phyloP scores from a whole-genome alignment of 1,284 basidiomycete species.

The Singerocomus inundabilis region DNA sequence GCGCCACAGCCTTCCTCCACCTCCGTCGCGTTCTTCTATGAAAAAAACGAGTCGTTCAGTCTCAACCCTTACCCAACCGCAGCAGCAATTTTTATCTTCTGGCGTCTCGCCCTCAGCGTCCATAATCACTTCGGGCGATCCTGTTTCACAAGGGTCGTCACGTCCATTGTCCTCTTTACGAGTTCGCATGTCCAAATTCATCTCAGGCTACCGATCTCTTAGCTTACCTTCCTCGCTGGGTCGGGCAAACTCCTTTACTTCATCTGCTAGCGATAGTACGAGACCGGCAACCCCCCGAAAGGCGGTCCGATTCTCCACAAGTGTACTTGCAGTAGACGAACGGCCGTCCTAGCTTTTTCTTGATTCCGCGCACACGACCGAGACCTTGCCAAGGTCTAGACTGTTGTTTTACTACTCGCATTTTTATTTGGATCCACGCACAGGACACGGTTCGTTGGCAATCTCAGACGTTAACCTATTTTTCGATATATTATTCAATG shows the following conservation, averaged over 20 bases:
- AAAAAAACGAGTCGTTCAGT: conserved; percentile 46
- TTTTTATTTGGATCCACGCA: conserved; percentile 25
- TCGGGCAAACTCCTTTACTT: conserved; percentile 34
- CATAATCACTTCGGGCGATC: conserved; percentile 43
- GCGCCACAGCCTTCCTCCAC: conserved; percentile 45
- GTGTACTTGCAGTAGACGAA: conserved; percentile 33
- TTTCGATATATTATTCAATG: conserved; percentile 31
- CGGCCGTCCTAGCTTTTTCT: conserved; percentile 10
- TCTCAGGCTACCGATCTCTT: conserved; percentile 42
- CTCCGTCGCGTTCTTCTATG: conserved; percentile 56
- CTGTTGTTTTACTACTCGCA: conserved; percentile 25
- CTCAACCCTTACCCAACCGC: conserved; percentile 35
- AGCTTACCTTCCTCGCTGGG: conserved; percentile 38
- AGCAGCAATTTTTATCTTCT: conserved; percentile 35
- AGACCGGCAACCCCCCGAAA: conserved; percentile 45
- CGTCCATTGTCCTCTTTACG: conserved; percentile 43
- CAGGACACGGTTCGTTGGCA: conserved; percentile 19
- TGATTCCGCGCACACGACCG: conserved; percentile 4
- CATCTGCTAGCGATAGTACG: conserved; percentile 39
- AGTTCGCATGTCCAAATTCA: conserved; percentile 50
- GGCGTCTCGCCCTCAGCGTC: conserved; percentile 49
- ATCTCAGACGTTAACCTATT: conserved; percentile 24
- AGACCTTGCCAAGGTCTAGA: conserved; percentile 1
- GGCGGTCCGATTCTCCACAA: conserved; percentile 55
- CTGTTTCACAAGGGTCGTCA: conserved; percentile 38